Percentiles rank a stretch among this genome's conserved stretches.
These are phyloP conservation scores for Rosa lucieae DNA, from an alignment of 306 rosid genomes.

Conservation along the genomic window DNA sequence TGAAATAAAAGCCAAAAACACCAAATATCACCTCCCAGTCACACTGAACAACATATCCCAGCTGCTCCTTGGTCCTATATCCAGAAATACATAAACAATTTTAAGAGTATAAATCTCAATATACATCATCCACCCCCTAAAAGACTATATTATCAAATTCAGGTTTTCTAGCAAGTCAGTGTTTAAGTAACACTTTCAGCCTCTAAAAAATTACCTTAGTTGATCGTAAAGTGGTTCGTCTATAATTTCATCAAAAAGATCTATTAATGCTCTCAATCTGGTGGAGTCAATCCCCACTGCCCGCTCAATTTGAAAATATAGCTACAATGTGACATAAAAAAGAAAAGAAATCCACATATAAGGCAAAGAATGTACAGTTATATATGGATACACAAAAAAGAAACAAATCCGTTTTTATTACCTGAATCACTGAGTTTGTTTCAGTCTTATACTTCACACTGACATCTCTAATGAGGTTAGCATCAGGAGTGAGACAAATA, in stretches of 20 bases:
- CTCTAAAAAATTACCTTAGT: constrained; percentile 61
- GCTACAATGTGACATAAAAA: constrained; percentile 57
- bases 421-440: constrained; percentile 87
- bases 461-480: constrained; percentile 71
- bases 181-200: constrained; percentile 15
- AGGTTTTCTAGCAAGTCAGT: background rate
- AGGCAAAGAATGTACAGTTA: background rate
- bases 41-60: constrained; percentile 82
- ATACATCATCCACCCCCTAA: constrained; percentile 1
- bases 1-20: constrained; percentile 76
- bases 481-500: constrained; percentile 64
- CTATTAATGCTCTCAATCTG: constrained; percentile 66
- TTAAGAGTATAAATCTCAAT: constrained; percentile 4
- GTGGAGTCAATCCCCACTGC: constrained; percentile 57
- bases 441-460: constrained; percentile 73
- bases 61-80: constrained; percentile 95
- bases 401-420: constrained; percentile 32
- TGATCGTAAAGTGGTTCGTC: constrained; percentile 88
- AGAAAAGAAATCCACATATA: background rate
- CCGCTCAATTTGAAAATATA: constrained; percentile 84
- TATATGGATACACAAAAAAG: constrained; percentile 5
- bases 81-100: constrained; percentile 23
- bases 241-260: constrained; percentile 82
- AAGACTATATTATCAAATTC: background rate
- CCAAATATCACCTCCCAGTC: constrained; percentile 47